phyloP scores from a whole-genome alignment of 2,329 filamentous ascomycete species.

The Oidium heveae region DNA sequence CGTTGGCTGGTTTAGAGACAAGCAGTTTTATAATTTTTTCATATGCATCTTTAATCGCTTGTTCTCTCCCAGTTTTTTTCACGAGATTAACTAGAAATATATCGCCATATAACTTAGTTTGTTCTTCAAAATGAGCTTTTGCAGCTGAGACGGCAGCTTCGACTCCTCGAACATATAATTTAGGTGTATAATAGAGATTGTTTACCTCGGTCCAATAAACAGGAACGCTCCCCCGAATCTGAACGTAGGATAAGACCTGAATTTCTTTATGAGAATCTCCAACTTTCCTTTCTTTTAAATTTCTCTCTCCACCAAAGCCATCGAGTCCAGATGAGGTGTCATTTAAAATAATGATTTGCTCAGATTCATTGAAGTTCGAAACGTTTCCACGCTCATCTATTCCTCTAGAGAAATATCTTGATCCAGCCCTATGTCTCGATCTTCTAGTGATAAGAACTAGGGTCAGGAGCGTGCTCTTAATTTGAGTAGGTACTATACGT shows the following conservation, averaged over 20 bases:
- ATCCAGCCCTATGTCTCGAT: slow-evolving; percentile 70
- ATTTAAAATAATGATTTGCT: slow-evolving; percentile 76
- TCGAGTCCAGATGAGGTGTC: slow-evolving; percentile 50
- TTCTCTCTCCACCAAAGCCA: slow-evolving; percentile 54
- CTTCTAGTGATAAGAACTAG: slow-evolving; percentile 71
- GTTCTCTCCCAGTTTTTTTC: slow-evolving; percentile 83
- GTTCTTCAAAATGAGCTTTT: slow-evolving; percentile 72
- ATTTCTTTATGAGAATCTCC: slow-evolving; percentile 41
- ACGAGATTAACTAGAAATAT: slow-evolving; percentile 95
- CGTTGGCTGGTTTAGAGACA: slow-evolving; percentile 41
- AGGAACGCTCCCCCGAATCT: slow-evolving; percentile 87
- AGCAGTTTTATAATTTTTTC: slow-evolving; percentile 68
- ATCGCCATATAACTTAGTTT: slow-evolving; percentile 80
- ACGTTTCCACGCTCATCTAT: slow-evolving; percentile 84
- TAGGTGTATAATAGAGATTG: slow-evolving; percentile 73
- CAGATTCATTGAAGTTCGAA: slow-evolving; percentile 98
- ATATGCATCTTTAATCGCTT: slow-evolving; percentile 74
- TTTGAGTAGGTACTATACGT: slow-evolving; percentile 61
- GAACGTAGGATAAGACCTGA: slow-evolving; percentile 82
- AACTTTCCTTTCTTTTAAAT: slow-evolving; percentile 49
- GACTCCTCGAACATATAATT: slow-evolving; percentile 62
- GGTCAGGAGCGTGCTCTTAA: slow-evolving; percentile 67
- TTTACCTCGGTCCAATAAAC: slow-evolving; percentile 95
- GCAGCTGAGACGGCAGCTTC: slow-evolving; percentile 61
- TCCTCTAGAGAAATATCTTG: slow-evolving; percentile 82